A percentile compares a stretch with the other conserved stretches of the same genome.
phyloP scores from a whole-genome alignment of 495 filamentous ascomycete genomes.

The Lasiosphaeriaceae sp. region DNA sequence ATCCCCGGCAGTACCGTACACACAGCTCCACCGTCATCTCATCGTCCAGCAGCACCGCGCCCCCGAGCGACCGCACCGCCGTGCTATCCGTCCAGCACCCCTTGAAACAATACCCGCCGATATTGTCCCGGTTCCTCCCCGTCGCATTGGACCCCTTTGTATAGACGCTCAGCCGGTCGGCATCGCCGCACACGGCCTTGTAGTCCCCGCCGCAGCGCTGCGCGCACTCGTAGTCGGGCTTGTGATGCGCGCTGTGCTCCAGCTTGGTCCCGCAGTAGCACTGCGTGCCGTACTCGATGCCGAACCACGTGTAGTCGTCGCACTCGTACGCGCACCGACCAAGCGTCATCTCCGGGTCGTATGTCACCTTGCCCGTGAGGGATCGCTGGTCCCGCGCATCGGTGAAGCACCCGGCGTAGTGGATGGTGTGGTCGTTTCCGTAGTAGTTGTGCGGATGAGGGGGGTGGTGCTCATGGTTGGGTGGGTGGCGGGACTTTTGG shows the following conservation, averaged over 20 bases:
- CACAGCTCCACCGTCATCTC: conserved; percentile 34
- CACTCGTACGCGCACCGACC: conserved; percentile 25
- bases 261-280: conserved; percentile 13
- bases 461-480: too few relatives aligned
- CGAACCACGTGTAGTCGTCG: conserved; percentile 8
- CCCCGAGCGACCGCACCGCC: conserved; percentile 17
- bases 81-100: conserved; percentile 35
- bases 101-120: conserved; percentile 24
- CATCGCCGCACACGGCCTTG: background rate
- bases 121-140: conserved; percentile 18
- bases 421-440: too few relatives aligned
- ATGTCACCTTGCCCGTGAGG: background rate
- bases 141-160: conserved; percentile 7
- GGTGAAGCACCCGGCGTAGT: conserved; percentile 12
- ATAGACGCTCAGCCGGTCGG: conserved; percentile 19
- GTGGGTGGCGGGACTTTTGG: too few relatives aligned
- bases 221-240: background rate
- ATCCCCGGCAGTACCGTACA: conserved; percentile 24
- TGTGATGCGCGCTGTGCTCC: background rate
- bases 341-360: conserved; percentile 14
- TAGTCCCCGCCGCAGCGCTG: conserved; percentile 5
- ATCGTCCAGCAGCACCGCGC: conserved; percentile 2
- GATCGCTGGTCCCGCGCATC: background rate
- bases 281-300: conserved; percentile 10
- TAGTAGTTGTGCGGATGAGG: too few relatives aligned